Percentiles rank a stretch among this genome's conserved stretches.
phyloP scores from a whole-genome alignment of 106 monocot species.

The Chionographis japonica region DNA sequence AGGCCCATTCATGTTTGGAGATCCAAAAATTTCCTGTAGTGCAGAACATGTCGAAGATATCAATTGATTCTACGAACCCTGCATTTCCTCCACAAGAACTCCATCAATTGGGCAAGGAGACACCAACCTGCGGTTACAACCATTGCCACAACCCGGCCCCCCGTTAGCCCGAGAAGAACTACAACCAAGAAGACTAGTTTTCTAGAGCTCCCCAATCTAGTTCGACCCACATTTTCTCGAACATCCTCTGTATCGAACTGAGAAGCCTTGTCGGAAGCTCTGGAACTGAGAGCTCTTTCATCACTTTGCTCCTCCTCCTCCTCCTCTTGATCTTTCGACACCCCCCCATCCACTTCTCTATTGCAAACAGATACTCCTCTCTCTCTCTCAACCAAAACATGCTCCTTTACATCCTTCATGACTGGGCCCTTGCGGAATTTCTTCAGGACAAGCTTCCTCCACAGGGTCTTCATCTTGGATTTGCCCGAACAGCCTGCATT shows the following conservation, averaged over 20 bases:
- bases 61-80: not conserved
- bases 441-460: slow-evolving; percentile 23
- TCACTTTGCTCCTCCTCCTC: not conserved
- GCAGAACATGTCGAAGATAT: too few species aligned
- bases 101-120: slow-evolving; percentile 11
- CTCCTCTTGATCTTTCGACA: not conserved
- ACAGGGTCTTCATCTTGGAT: slow-evolving; percentile 23
- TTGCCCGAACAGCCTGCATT: slow-evolving; percentile 1
- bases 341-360: not conserved
- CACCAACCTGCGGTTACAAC: slow-evolving; percentile 23
- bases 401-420: slow-evolving; percentile 1
- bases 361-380: not conserved
- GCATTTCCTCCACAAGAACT: slow-evolving; percentile 10
- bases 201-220: not conserved
- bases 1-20: too few species aligned
- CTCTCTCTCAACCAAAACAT: not conserved
- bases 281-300: slow-evolving; percentile 5
- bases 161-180: slow-evolving; percentile 42
- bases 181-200: slow-evolving; percentile 24
- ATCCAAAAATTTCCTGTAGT: too few species aligned
- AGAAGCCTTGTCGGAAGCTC: not conserved
- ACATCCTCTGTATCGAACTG: not conserved
- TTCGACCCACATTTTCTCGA: not conserved
- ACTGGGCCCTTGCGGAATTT: slow-evolving; percentile 2
- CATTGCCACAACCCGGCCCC: slow-evolving; percentile 39